Conservation (phyloP, 106 monocot genomes). For the Phalaenopsis aphrodite region DNA sequence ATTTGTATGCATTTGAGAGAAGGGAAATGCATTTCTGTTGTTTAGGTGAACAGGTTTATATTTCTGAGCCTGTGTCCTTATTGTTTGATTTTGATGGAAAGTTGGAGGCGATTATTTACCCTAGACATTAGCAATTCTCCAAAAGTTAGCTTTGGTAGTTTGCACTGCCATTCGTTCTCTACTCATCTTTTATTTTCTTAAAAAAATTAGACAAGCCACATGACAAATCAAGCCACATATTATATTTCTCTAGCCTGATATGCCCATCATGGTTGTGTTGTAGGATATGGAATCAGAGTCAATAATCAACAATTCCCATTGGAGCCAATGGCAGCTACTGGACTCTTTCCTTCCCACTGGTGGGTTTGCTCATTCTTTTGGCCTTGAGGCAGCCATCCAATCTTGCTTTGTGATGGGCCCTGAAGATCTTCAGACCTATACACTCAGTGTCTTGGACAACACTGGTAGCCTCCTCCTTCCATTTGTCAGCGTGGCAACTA, state of each 20-base stretch:
- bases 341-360: conserved; percentile 90
- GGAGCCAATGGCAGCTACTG: conserved; percentile 91
- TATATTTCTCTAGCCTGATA: conserved; percentile 7
- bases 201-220: conserved; percentile 6
- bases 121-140: not conserved
- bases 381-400: conserved; percentile 82
- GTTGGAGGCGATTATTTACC: not conserved
- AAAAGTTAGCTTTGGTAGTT: not conserved
- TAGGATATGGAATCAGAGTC: conserved; percentile 2
- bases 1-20: not conserved
- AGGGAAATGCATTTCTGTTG: not conserved
- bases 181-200: not conserved
- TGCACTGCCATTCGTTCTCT: not conserved
- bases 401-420: conserved; percentile 34
- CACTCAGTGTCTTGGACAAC: conserved; percentile 73
- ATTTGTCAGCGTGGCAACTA: conserved; percentile 52
- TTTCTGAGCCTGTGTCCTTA: not conserved
- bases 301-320: conserved; percentile 7
- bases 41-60: not conserved
- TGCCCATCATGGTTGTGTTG: conserved; percentile 12
- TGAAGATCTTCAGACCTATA: conserved; percentile 43
- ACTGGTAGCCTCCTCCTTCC: conserved; percentile 82
- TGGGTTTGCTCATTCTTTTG: conserved; percentile 91
- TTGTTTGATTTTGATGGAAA: not conserved
- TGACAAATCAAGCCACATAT: conserved; percentile 12